Conservation (phyloP, 2,329 filamentous ascomycete genomes). For the Diaporthe sp. region DNA sequence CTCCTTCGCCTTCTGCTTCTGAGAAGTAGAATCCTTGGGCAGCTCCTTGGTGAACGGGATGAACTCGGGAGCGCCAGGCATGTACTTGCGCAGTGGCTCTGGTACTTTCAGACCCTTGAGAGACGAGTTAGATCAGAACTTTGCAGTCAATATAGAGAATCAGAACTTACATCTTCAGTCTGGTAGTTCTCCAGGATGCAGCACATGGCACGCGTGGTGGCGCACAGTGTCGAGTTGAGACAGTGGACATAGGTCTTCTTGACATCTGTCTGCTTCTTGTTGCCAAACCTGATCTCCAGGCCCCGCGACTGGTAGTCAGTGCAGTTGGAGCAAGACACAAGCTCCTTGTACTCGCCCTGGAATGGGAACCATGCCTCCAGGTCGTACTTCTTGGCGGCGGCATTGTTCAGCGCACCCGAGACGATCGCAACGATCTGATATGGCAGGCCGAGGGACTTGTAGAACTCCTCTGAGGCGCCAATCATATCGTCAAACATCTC, state of each 20-base stretch:
- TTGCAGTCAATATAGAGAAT: neutral
- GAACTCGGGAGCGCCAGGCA: conserved; percentile 91
- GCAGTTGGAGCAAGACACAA: conserved; percentile 98
- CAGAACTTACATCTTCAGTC: conserved; percentile 78
- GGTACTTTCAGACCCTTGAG: conserved; percentile 81
- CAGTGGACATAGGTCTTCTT: conserved; percentile 96
- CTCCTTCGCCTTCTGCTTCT: conserved; percentile 45
- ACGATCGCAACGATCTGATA: conserved; percentile 96
- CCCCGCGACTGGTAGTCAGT: conserved; percentile 97
- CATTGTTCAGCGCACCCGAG: conserved; percentile 94
- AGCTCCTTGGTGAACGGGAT: conserved; percentile 90
- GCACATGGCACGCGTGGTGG: conserved; percentile 92
- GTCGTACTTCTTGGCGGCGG: conserved; percentile 89
- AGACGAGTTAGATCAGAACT: conserved; percentile 25
- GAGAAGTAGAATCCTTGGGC: conserved; percentile 72
- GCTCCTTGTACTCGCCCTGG: conserved; percentile 98
- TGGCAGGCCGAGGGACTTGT: conserved; percentile 88
- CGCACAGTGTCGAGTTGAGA: conserved; percentile 76
- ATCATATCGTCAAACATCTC: conserved; percentile 96
- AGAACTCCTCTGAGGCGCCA: conserved; percentile 90
- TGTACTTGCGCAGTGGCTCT: conserved; percentile 87
- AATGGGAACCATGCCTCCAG: conserved; percentile 97
- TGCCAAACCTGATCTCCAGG: conserved; percentile 91
- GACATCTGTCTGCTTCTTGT: conserved; percentile 86
- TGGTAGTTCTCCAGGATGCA: conserved; percentile 98